These are phyloP conservation scores for Biscutella laevigata DNA, from an alignment of 441 rosid genomes.

Conservation along the genomic window DNA sequence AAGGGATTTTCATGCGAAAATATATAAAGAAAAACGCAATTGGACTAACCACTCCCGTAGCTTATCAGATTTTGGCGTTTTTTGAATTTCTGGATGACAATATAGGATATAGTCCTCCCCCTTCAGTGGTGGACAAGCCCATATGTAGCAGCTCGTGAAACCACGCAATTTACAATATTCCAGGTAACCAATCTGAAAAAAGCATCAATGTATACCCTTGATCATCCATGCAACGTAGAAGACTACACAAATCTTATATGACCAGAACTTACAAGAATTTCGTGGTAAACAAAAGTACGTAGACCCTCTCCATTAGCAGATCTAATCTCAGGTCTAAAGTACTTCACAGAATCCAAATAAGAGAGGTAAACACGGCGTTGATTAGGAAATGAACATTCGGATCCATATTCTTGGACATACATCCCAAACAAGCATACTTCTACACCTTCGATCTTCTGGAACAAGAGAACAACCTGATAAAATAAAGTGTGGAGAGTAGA, in stretches of 20 bases:
- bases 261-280: slow-evolving; percentile 63
- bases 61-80: slow-evolving; percentile 96
- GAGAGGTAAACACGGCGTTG: slow-evolving; percentile 94
- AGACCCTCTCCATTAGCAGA: slow-evolving; percentile 92
- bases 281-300: slow-evolving; percentile 95
- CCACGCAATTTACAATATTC: slow-evolving; percentile 97
- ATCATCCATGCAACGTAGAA: slow-evolving; percentile 7
- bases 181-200: slow-evolving; percentile 87
- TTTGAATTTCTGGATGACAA: slow-evolving; percentile 99
- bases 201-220: slow-evolving; percentile 3
- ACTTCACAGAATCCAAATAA: slow-evolving; percentile 89
- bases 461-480: slow-evolving; percentile 71
- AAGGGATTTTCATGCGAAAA: background rate
- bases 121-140: slow-evolving; percentile 99
- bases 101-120: slow-evolving; percentile 98
- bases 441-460: slow-evolving; percentile 99
- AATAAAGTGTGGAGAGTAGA: slow-evolving; percentile 40
- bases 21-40: no score
- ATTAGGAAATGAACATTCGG: slow-evolving; percentile 78
- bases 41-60: slow-evolving; percentile 87
- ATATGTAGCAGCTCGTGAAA: slow-evolving; percentile 96
- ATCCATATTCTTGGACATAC: slow-evolving; percentile 98
- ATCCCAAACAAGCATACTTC: slow-evolving; percentile 98
- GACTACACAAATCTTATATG: background rate
- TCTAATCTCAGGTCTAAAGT: slow-evolving; percentile 72